Percentiles rank a stretch among this genome's conserved stretches.
Conservation (phyloP, 495 filamentous ascomycete species). For the Cladorrhinum samala region DNA sequence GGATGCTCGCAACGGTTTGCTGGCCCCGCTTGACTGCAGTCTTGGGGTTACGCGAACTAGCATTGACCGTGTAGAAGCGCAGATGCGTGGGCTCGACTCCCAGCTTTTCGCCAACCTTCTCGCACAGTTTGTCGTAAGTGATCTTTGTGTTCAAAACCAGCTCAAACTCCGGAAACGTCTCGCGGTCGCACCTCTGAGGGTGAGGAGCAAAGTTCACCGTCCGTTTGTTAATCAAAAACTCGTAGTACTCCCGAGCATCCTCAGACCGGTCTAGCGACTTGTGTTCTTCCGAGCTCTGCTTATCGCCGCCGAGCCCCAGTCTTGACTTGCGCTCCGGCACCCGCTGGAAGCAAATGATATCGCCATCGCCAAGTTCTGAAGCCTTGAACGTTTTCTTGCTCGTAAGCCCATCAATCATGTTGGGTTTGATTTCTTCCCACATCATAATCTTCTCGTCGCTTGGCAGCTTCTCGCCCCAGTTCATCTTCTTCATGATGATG, state of each 20-base stretch:
- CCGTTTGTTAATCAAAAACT: slow-evolving; percentile 81
- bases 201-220: slow-evolving; percentile 62
- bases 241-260: slow-evolving; percentile 82
- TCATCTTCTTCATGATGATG: slow-evolving; percentile 75
- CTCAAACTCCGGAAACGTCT: slow-evolving; percentile 55
- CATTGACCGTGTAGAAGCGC: slow-evolving; percentile 79
- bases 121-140: slow-evolving; percentile 80
- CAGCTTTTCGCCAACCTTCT: slow-evolving; percentile 77
- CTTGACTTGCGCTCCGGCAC: slow-evolving; percentile 41
- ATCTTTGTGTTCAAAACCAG: slow-evolving; percentile 78
- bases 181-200: slow-evolving; percentile 36
- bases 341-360: slow-evolving; percentile 92
- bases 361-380: slow-evolving; percentile 93
- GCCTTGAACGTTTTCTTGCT: slow-evolving; percentile 78
- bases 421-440: slow-evolving; percentile 97
- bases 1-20: slow-evolving; percentile 62
- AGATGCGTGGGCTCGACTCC: slow-evolving; percentile 78
- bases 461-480: slow-evolving; percentile 61
- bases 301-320: slow-evolving; percentile 21
- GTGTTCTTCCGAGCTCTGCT: slow-evolving; percentile 21
- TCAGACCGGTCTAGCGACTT: slow-evolving; percentile 36
- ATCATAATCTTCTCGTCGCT: slow-evolving; percentile 53
- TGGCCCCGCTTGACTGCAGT: slow-evolving; percentile 62
- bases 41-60: slow-evolving; percentile 66
- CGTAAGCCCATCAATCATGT: slow-evolving; percentile 94